Base-by-base conservation (phyloP, 2,329 filamentous ascomycete genomes). In the Penicillium sp. region DNA sequence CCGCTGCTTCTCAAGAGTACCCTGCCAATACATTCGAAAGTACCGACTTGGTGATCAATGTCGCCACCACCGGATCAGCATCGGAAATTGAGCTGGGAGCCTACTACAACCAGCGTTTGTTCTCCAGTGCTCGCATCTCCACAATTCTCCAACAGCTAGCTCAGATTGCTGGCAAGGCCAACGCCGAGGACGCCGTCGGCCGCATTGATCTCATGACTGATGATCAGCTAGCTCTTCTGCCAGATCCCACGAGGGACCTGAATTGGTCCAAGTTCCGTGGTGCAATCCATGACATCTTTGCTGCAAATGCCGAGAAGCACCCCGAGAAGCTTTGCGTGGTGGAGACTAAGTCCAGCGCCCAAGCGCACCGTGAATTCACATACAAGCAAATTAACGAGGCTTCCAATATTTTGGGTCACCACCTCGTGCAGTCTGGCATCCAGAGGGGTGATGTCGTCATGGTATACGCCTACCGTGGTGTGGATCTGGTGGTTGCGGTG, bases 371-470 rank as follows among this genome's bases (percentile, higher is more conserved):
- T 59, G 76, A 75, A 45, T 97, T 94, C 74, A 93, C 87, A 21
- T 97, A 97, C 73, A 80, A 80, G 61, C 90, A 96, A 67, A 96
- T 97, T 68, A 83, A 92, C 68, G 89, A 96, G 76, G 87, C 88
- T 0, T 89, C 90, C 26, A 95, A 95, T 70, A 81, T 85, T 16
- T 73, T 97, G 6, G 90, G 91, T 19, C 87, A 96, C 74, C 84
- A 96, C 68, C 81, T 97, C 18, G 83, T 89, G 50, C 80, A 87
- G 47, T 81, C 86, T 65, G 92, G 92, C 54, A 81, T 91, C 59
- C 81, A 86, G 55, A 80, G 86, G 62, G 92, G 91, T 8, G 92
- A 97, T 69, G 92, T 96, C 2, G 91, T 96, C 66, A 96, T 96
- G 90, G 90, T 94, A 59, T 97, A 87, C 69, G 91, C 91, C 52